Evolutionary conservation across 768 basidiomycete species (phyloP), one percentile per base, ranked within the genome.

Genomic region (Russula ochroleuca): DNA sequence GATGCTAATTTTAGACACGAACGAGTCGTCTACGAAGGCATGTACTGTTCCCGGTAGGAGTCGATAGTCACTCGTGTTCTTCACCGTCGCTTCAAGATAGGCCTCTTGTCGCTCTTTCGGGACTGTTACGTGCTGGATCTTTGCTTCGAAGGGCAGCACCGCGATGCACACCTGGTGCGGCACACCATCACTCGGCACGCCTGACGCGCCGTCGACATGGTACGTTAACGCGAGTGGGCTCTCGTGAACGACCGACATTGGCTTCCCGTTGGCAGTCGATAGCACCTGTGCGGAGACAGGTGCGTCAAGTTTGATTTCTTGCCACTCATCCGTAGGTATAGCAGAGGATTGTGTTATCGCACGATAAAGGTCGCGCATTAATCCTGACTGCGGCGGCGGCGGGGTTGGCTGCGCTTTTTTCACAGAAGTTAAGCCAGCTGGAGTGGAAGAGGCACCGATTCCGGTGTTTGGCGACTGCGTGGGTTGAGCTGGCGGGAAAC

Each of bases 1-100:
- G 55, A 85, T 80, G 2, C 70, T 72, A 0, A 83, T 82, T 70
- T 78, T 80, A 19, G 84, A 80, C 5, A 85, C 83, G 69, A 79
- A 84, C 55, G 77, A 76, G 61, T 83, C 82, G 67, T 86, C 80
- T 61, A 85, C 69, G 68, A 85, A 83, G 31, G 86, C 80, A 61
- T 73, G 79, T 43, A 84, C 80, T 0, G 77, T 74, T 0, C 85
- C 85, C 9, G 81, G 75, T 1, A 87, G 77, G 33, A 86, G 73
- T 31, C 79, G 74, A 66, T 83, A 83, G 55, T 83, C 81, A 69
- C 81, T 84, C 47, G 77, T 81, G 67, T 86, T 86, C 71, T 80
- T 80, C 57, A 86, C 79, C 0, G 33, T 65, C 38, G 66, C 63
- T 75, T 71, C 62, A 78, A 84, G 70, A 66, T 80, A 85, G 9